Evolutionary conservation across 257 asterid genomes (phyloP), one percentile per base, ranked within the genome.

Genomic region (Solanum lycopersicoides): DNA sequence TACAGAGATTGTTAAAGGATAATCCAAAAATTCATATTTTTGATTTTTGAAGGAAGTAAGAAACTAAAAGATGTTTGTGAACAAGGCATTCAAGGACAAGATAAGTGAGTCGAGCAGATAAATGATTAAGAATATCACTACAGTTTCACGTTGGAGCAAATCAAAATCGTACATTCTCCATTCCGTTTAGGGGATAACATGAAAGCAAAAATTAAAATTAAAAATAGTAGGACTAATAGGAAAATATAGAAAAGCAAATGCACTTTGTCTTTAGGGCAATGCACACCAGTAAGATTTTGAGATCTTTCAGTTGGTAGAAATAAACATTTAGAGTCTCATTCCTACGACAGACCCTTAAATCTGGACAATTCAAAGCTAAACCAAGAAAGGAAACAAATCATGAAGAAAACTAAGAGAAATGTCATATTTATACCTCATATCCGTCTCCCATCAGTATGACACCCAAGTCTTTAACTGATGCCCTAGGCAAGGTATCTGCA

Each of bases 381-480:
- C 42, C 28, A 65, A 28, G 28, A 47, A 73, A 66, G 79, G 10
- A 44, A 28, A 68, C 30, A 28, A 15, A 21, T 28, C 14, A 11
- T 3, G 37, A 75, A 42, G 37, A 34, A 66, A 66, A 69, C 34
- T 39, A 84, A 5, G 39, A 25, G 13, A 34, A 42, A 8, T 28
- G 42, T 3, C 9, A 65, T 41, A 18, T 68, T 47, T 32, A 88
- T 91, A 97, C 99, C 94, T 97, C 98, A 80, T 95, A 97, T 87
- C 99, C 99, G 73, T 93, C 91, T 65, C 97, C 98, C 98, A 93
- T 93, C 88, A 97, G 92, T 90, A 95, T 89, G 76, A 95, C 89
- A 63, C 99, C 99, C 88, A 95, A 87, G 93, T 97, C 99, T 75
- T 91, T 92, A 83, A 97, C 87, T 20, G 99, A 97, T 18, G 99